Evolutionary conservation across 73 alveolate species (phyloP).

Genomic region (Tetrahymena borealis): DNA sequence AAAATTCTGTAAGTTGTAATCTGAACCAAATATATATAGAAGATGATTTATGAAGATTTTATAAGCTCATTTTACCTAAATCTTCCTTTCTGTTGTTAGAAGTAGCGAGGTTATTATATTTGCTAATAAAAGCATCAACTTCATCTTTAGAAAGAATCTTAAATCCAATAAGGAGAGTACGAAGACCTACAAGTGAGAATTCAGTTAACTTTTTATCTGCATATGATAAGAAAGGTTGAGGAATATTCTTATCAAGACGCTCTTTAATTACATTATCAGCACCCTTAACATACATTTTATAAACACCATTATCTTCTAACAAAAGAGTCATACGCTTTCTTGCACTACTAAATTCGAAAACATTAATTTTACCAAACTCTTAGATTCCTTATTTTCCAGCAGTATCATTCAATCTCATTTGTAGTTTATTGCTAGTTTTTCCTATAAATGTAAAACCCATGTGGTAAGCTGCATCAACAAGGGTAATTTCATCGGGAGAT

Average conservation of each 20-base stretch:
- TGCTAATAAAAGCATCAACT: constrained; percentile 29
- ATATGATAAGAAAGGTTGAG: constrained; percentile 23
- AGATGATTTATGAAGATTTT: no score
- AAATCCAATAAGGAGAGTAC: constrained; percentile 78
- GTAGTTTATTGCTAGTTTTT: constrained; percentile 17
- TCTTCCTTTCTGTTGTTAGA: constrained; percentile 22
- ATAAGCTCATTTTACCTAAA: neutral
- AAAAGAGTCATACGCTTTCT: constrained; percentile 75
- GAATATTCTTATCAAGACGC: constrained; percentile 28
- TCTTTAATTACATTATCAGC: constrained; percentile 81
- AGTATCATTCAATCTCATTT: constrained; percentile 18
- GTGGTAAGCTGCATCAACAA: constrained; percentile 64
- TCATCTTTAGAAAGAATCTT: constrained; percentile 55
- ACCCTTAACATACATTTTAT: constrained; percentile 65
- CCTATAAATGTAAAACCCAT: constrained; percentile 65
- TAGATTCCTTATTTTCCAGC: constrained; percentile 18
- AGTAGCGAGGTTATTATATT: neutral
- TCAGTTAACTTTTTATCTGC: constrained; percentile 13
- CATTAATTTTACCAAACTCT: constrained; percentile 47
- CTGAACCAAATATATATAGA: no score
- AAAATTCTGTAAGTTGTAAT: no score
- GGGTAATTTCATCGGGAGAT: constrained; percentile 72
- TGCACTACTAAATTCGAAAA: constrained; percentile 62
- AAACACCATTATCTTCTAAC: constrained; percentile 29
- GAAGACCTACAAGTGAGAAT: constrained; percentile 48